phyloP scores from a whole-genome alignment of 1,139 yeast species.

The Petasospora fabianii region DNA sequence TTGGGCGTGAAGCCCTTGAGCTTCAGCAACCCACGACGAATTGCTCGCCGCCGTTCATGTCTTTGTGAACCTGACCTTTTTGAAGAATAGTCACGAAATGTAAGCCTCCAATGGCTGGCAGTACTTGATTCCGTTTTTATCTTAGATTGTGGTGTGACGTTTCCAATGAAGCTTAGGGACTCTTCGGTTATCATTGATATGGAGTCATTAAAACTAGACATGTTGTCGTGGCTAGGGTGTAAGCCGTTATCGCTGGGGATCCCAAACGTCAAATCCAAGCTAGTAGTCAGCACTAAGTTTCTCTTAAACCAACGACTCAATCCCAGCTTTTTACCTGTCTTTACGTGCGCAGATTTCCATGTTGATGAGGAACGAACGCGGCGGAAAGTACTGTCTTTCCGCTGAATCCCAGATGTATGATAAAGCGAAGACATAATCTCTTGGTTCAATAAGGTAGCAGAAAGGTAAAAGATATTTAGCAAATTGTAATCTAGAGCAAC shows the following conservation, averaged over 20 bases:
- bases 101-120: not conserved
- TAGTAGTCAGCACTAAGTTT: no score
- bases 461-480: no score
- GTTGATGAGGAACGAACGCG: no score
- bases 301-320: no score
- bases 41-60: not conserved
- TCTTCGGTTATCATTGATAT: not conserved
- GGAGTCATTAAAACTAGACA: not conserved
- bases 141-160: not conserved
- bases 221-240: not conserved
- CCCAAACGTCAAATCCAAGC: not conserved
- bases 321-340: no score
- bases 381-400: no score
- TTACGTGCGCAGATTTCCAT: no score
- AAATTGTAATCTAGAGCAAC: no score
- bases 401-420: no score
- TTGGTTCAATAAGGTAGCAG: no score
- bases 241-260: not conserved
- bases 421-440: no score
- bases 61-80: not conserved
- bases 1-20: not conserved
- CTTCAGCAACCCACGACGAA: not conserved
- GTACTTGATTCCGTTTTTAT: not conserved
- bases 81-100: not conserved
- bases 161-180: not conserved